A percentile compares a stretch with the other conserved stretches of the same genome.
Evolutionary conservation across 768 basidiomycete genomes (phyloP).

Genomic region (Tricholoma furcatifolium): DNA sequence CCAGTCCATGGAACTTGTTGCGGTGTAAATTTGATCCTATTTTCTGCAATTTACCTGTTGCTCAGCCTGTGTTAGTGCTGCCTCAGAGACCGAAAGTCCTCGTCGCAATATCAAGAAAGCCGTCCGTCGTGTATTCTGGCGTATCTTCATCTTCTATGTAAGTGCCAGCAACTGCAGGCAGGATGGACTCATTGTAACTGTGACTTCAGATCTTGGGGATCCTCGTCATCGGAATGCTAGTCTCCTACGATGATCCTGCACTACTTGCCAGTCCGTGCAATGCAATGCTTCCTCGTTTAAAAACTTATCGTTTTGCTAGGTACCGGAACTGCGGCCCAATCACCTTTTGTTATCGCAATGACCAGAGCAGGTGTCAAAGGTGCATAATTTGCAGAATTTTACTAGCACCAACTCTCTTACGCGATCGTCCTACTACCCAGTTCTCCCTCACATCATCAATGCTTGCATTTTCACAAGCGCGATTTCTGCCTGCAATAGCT

Average conservation of each 20-base stretch:
- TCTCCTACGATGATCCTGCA: constrained; percentile 60
- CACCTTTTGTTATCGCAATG: constrained; percentile 86
- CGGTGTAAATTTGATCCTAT: constrained; percentile 39
- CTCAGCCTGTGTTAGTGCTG: constrained; percentile 43
- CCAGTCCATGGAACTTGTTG: constrained; percentile 75
- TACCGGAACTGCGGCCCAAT: constrained; percentile 66
- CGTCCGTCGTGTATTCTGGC: constrained; percentile 74
- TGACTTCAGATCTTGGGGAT: constrained; percentile 57
- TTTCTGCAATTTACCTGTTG: not conserved
- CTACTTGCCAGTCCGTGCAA: constrained; percentile 39
- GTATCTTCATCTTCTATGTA: constrained; percentile 78
- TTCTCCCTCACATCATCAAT: constrained; percentile 69
- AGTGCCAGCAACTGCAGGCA: constrained; percentile 14
- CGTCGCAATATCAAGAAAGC: constrained; percentile 79
- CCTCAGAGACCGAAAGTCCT: constrained; percentile 76
- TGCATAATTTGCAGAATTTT: constrained; percentile 14
- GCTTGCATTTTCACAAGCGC: constrained; percentile 69
- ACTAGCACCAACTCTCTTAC: not conserved
- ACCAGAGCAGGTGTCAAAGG: constrained; percentile 68
- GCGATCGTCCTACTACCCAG: constrained; percentile 24
- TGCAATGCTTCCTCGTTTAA: not conserved
- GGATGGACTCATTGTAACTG: not conserved
- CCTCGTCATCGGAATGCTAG: constrained; percentile 76
- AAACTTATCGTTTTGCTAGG: constrained; percentile 17
- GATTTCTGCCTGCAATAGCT: constrained; percentile 71